Percentiles rank a stretch among this genome's conserved stretches.
These are phyloP conservation scores for Podaxis rugospora DNA, from an alignment of 768 basidiomycete genomes.

Conservation along the genomic window DNA sequence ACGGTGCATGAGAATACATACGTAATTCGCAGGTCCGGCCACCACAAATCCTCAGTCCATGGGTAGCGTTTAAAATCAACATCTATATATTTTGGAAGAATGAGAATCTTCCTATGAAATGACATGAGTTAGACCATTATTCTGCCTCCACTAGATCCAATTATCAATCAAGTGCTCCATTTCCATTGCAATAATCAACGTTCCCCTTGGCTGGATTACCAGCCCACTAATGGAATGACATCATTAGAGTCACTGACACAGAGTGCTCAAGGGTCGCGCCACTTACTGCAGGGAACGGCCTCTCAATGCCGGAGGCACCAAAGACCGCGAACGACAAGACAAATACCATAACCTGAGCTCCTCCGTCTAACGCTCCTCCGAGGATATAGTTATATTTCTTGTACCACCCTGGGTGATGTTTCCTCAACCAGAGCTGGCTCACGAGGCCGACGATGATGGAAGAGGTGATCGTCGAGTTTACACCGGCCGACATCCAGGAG, in stretches of 20 bases:
- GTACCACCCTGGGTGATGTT: slow-evolving; percentile 62
- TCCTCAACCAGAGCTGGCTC: slow-evolving; percentile 59
- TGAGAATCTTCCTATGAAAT: no score
- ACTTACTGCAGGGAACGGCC: slow-evolving; percentile 45
- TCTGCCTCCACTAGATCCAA: not conserved
- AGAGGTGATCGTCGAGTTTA: slow-evolving; percentile 47
- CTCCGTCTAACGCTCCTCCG: slow-evolving; percentile 63
- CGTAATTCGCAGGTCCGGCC: not conserved
- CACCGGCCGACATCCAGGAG: slow-evolving; percentile 43
- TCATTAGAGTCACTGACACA: not conserved
- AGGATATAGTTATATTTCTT: slow-evolving; percentile 63
- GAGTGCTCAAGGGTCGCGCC: not conserved
- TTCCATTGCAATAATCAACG: slow-evolving; percentile 57
- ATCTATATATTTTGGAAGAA: no score
- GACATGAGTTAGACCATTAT: no score
- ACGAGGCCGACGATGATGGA: slow-evolving; percentile 47
- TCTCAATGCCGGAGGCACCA: slow-evolving; percentile 46
- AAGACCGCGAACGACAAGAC: slow-evolving; percentile 62
- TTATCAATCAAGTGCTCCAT: slow-evolving; percentile 41
- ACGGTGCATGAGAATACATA: not conserved
- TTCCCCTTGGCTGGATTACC: slow-evolving; percentile 51
- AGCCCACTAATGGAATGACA: slow-evolving; percentile 35
- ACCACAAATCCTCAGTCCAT: not conserved
- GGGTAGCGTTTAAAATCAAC: not conserved
- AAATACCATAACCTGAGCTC: slow-evolving; percentile 62